Evolutionary conservation across 2,329 filamentous ascomycete genomes (phyloP).

Genomic region (Cryphonectria carpinicola): DNA sequence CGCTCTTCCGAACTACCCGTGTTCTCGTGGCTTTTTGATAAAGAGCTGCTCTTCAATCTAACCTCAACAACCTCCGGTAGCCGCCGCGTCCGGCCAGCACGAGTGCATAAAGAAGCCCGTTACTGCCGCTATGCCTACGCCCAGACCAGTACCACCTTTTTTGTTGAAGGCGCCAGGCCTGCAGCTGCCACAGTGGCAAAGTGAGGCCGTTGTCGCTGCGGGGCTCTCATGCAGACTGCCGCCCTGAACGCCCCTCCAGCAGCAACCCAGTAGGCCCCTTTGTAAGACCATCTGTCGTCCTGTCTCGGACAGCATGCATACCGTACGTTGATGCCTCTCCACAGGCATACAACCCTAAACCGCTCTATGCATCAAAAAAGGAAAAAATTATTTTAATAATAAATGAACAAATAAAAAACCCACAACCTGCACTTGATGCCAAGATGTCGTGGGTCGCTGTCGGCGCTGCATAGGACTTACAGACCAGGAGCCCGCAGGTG

Average conservation of each 20-base stretch:
- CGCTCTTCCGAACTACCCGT: background rate
- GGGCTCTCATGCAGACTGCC: background rate
- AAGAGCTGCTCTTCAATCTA: background rate
- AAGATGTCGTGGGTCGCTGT: background rate
- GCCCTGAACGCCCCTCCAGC: background rate
- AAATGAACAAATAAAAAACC: no score
- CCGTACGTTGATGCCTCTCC: background rate
- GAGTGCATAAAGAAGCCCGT: background rate
- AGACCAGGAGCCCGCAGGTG: background rate
- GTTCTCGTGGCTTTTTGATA: background rate
- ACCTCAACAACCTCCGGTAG: background rate
- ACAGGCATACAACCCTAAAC: background rate
- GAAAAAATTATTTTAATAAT: no score
- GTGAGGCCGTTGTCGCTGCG: background rate
- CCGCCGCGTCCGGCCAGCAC: background rate
- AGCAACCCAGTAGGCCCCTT: background rate
- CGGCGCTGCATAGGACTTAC: background rate
- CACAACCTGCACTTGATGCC: background rate
- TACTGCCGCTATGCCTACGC: background rate
- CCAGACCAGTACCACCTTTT: background rate
- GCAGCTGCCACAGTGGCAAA: background rate
- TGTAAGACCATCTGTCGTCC: background rate
- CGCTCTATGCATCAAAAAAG: background rate
- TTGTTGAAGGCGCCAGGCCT: background rate
- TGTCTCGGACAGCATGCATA: background rate